phyloP scores from a whole-genome alignment of 2,329 filamentous ascomycete species.

The Penicillium digitatum region DNA sequence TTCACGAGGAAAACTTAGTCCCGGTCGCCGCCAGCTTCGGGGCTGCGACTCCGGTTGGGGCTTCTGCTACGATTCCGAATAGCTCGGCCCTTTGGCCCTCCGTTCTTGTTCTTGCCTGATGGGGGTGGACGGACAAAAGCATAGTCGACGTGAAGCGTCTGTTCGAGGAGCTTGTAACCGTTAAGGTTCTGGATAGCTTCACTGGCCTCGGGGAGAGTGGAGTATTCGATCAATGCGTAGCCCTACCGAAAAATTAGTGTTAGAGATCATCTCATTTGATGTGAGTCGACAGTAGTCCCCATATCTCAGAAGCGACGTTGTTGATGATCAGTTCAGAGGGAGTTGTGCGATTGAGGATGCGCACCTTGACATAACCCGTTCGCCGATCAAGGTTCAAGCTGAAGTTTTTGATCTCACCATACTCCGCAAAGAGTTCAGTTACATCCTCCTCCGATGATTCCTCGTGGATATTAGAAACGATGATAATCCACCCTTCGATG shows the following conservation, averaged over 20 bases:
- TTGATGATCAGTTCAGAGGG: not conserved
- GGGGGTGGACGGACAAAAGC: constrained; percentile 62
- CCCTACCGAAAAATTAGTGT: constrained; percentile 44
- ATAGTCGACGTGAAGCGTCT: constrained; percentile 62
- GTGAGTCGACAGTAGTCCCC: not conserved
- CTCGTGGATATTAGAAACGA: constrained; percentile 66
- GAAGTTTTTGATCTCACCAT: constrained; percentile 64
- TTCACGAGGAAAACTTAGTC: constrained; percentile 23
- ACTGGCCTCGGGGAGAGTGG: constrained; percentile 60
- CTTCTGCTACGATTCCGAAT: constrained; percentile 43
- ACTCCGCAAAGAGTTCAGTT: constrained; percentile 62
- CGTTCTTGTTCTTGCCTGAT: constrained; percentile 42
- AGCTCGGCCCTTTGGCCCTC: constrained; percentile 42
- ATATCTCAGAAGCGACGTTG: not conserved
- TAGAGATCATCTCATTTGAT: constrained; percentile 6
- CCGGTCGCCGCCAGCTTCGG: constrained; percentile 36
- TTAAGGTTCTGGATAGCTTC: constrained; percentile 61
- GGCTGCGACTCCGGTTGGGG: constrained; percentile 46
- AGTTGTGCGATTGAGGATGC: constrained; percentile 11
- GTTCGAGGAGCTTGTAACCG: constrained; percentile 59
- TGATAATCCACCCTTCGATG: constrained; percentile 66
- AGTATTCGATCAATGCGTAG: constrained; percentile 64
- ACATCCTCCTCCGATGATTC: constrained; percentile 65
- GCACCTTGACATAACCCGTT: constrained; percentile 65
- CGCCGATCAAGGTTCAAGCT: constrained; percentile 63